These are phyloP conservation scores for Pseudogymnoascus sp. DNA, from an alignment of 2,329 filamentous ascomycete genomes.

Conservation along the genomic window DNA sequence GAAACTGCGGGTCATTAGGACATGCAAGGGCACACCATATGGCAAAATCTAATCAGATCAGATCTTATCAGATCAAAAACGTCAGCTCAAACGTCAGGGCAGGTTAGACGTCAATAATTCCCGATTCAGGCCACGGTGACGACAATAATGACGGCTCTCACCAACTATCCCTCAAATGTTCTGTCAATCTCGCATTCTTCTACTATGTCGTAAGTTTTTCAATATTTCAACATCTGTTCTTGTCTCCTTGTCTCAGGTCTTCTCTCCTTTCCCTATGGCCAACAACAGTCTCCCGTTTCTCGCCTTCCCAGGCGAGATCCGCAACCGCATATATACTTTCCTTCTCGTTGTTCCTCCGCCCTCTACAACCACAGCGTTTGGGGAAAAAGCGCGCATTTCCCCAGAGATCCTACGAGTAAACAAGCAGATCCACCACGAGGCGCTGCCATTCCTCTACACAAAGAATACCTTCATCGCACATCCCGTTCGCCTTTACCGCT, in stretches of 20 bases:
- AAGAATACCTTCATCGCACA: slow-evolving; percentile 42
- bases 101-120: not conserved
- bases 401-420: slow-evolving; percentile 34
- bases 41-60: not conserved
- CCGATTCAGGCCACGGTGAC: slow-evolving; percentile 1
- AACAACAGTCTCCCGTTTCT: slow-evolving; percentile 16
- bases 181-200: not conserved
- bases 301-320: slow-evolving; percentile 49
- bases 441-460: slow-evolving; percentile 37
- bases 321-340: slow-evolving; percentile 44
- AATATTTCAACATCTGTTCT: not conserved
- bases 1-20: not conserved
- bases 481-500: slow-evolving; percentile 33
- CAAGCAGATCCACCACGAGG: slow-evolving; percentile 33
- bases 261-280: not conserved
- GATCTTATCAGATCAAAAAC: slow-evolving; percentile 2
- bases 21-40: not conserved
- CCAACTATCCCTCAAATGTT: not conserved
- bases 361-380: slow-evolving; percentile 14
- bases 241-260: no score
- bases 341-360: slow-evolving; percentile 22
- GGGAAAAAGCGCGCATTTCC: slow-evolving; percentile 24
- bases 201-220: not conserved
- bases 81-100: not conserved
- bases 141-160: not conserved